phyloP scores from a whole-genome alignment of 495 filamentous ascomycete species.

The Penicillium desertorum region DNA sequence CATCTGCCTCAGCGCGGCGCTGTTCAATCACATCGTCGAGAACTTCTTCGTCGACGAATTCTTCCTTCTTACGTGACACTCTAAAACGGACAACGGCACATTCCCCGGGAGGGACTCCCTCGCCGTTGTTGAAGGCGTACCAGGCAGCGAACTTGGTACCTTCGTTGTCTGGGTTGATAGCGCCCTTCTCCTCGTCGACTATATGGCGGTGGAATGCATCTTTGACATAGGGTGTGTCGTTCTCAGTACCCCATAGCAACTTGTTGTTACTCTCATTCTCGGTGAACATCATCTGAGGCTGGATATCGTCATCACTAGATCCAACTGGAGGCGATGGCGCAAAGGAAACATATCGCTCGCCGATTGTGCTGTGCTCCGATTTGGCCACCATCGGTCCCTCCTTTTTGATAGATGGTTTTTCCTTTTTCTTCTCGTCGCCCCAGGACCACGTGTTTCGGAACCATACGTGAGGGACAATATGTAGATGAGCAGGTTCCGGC shows the following conservation, averaged over 20 bases:
- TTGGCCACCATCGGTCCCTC: conserved; percentile 64
- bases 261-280: conserved; percentile 93
- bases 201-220: conserved; percentile 92
- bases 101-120: conserved; percentile 82
- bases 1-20: conserved; percentile 82
- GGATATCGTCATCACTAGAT: conserved; percentile 72
- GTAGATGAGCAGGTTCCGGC: conserved; percentile 82
- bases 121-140: conserved; percentile 87
- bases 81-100: conserved; percentile 95
- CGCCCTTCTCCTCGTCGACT: conserved; percentile 74
- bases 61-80: conserved; percentile 67
- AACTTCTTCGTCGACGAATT: conserved; percentile 84
- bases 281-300: conserved; percentile 83
- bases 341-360: conserved; percentile 78
- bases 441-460: conserved; percentile 97
- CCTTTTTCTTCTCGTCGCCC: conserved; percentile 69
- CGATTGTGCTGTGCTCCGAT: conserved; percentile 72
- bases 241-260: conserved; percentile 70
- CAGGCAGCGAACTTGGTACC: conserved; percentile 91
- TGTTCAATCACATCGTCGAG: conserved; percentile 91
- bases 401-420: conserved; percentile 72
- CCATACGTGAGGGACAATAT: conserved; percentile 94
- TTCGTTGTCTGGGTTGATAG: conserved; percentile 73
- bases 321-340: conserved; percentile 88
- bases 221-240: conserved; percentile 82